phyloP scores from a whole-genome alignment of 2,329 filamentous ascomycete genomes.

The Monosporascus sp. region DNA sequence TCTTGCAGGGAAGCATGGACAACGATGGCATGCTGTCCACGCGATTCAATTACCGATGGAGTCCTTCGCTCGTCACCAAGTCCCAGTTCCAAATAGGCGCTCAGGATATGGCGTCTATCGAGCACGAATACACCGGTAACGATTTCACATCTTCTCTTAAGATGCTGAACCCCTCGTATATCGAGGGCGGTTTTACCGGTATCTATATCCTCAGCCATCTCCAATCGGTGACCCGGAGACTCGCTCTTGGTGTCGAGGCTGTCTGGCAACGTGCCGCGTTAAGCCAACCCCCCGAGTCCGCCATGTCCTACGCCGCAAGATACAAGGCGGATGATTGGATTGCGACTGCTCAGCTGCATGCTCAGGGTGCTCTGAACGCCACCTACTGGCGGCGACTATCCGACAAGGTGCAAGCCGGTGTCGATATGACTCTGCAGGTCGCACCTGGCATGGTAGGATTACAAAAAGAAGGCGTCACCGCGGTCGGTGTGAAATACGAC shows the following conservation, averaged over 20 bases:
- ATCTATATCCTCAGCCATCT: conserved; percentile 96
- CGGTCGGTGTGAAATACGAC: conserved; percentile 95
- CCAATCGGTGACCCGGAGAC: conserved; percentile 80
- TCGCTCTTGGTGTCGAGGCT: conserved; percentile 81
- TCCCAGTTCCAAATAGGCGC: conserved; percentile 75
- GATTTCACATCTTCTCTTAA: conserved; percentile 94
- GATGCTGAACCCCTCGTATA: conserved; percentile 87
- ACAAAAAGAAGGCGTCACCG: conserved; percentile 83
- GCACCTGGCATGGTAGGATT: conserved; percentile 68
- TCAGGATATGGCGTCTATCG: conserved; percentile 86
- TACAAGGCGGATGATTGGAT: conserved; percentile 94
- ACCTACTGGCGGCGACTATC: conserved; percentile 92
- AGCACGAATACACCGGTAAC: conserved; percentile 89
- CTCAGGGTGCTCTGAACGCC: conserved; percentile 80
- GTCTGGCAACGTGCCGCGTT: conserved; percentile 88
- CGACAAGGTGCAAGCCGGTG: conserved; percentile 93
- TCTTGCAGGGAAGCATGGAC: conserved; percentile 92
- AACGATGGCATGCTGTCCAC: conserved; percentile 84
- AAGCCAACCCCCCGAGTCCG: conserved; percentile 82
- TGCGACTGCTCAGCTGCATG: conserved; percentile 82
- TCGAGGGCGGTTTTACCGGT: conserved; percentile 89
- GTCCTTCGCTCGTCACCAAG: conserved; percentile 74
- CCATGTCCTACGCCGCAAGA: conserved; percentile 81
- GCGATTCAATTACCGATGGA: conserved; percentile 92
- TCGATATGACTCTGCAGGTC: conserved; percentile 87